Percentiles rank a stretch among this genome's conserved stretches.
These are phyloP conservation scores for Albugo laibachii DNA, from an alignment of 352 stramenopile species.

Conservation along the genomic window DNA sequence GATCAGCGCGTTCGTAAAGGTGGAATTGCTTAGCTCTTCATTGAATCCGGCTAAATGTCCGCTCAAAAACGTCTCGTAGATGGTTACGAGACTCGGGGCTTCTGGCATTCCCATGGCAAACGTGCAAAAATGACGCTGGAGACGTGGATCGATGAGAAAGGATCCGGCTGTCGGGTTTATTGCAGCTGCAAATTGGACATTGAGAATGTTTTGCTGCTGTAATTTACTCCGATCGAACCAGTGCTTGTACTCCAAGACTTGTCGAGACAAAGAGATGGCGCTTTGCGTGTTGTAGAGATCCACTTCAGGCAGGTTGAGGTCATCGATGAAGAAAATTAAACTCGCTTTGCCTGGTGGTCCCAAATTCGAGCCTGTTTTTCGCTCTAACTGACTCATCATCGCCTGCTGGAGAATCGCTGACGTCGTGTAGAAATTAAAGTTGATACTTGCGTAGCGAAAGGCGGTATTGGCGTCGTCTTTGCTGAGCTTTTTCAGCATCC, in stretches of 20 bases:
- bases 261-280: constrained; percentile 84
- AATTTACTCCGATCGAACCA: constrained; percentile 88
- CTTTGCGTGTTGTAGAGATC: constrained; percentile 93
- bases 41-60: constrained; percentile 83
- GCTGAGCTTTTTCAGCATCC: constrained; percentile 87
- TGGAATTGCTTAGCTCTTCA: constrained; percentile 72
- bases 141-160: constrained; percentile 85
- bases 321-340: constrained; percentile 94
- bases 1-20: constrained; percentile 82
- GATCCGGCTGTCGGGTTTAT: constrained; percentile 93
- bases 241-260: constrained; percentile 93
- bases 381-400: constrained; percentile 87
- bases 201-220: constrained; percentile 86
- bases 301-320: constrained; percentile 91
- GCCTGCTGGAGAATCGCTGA: constrained; percentile 82
- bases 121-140: constrained; percentile 91
- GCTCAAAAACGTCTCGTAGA: constrained; percentile 92
- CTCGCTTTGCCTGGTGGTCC: constrained; percentile 84
- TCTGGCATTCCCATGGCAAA: constrained; percentile 92
- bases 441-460: constrained; percentile 84
- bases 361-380: constrained; percentile 88
- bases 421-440: constrained; percentile 97
- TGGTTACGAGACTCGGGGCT: constrained; percentile 84
- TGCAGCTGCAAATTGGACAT: constrained; percentile 87
- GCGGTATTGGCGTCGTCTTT: constrained; percentile 61